Base-by-base conservation (phyloP, 192 early-diverging fungal species). In the Coemansia aciculifera region DNA sequence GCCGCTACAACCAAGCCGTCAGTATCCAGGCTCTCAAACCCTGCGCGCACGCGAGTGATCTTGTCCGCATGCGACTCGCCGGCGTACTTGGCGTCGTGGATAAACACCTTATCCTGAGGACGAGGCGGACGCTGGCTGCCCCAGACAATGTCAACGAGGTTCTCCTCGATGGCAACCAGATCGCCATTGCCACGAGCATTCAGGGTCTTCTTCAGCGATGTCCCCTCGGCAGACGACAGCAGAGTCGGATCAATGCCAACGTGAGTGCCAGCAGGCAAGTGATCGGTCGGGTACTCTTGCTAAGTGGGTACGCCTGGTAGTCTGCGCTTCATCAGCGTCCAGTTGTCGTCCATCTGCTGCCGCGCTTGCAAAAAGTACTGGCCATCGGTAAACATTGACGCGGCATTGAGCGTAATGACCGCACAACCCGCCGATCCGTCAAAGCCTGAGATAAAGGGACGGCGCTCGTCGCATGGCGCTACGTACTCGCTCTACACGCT, bases 341-440 rank as follows among this genome's bases (percentile, higher is more conserved):
- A 99, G 83, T 95, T 95, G 61, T 48, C 59, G 77, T 96, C 95
- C 68, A 99, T 85, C 81, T 99, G 93, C 75, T 93, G 83, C 3
- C 90, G 88, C 11, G 95, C 97, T 74, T 99, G 97, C 67, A 99
- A 80, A 83, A 95, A 98, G 89, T 99, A 99, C 56, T 95, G 88
- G 5, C 97, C 97, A 76, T 99, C 97, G 6, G 97, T 99, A 74
- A 96, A 99, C 56, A 99, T 86, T 31, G 91, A 89, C 59, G 95
- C 95, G 59, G 86, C 73, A 39, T 91, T 86, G 34, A 77, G 49
- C 3, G 94, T 91, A 17, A 99, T 88, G 43, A 99, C 88, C 7
- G 95, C 97, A 59, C 90, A 88, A 78, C 94, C 94, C n/a, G 97
- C 95, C 19, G 97, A 99, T n/a, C 97, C 97, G 54, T 90, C 92